Evolutionary conservation across 805 yeast genomes (phyloP).

Genomic region (Saccharomyces kudriavzevii): DNA sequence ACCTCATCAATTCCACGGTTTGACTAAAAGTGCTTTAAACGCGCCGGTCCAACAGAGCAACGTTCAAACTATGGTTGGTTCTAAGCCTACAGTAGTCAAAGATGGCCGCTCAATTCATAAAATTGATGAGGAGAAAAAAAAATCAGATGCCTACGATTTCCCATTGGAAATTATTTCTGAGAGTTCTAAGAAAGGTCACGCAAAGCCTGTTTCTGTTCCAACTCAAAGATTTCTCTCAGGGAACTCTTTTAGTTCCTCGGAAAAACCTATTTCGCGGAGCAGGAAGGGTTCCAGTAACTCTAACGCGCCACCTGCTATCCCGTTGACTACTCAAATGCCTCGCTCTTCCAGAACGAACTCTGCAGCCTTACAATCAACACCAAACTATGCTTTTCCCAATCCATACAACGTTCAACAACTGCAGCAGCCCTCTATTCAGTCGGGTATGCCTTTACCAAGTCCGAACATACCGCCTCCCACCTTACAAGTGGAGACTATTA

Average conservation of each 20-base stretch:
- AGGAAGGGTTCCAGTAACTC: background rate
- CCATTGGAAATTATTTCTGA: conserved; percentile 48
- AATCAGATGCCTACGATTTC: conserved; percentile 72
- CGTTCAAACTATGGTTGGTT: background rate
- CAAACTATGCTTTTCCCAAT: conserved; percentile 1
- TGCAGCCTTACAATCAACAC: background rate
- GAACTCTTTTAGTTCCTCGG: conserved; percentile 1
- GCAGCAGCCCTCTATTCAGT: conserved; percentile 1
- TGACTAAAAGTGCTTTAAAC: background rate
- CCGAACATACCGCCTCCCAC: conserved; percentile 3
- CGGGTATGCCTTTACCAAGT: conserved; percentile 9
- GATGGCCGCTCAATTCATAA: conserved; percentile 18
- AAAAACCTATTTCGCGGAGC: background rate
- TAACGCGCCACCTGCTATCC: background rate
- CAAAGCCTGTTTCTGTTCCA: conserved; percentile 32
- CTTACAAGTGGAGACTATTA: background rate
- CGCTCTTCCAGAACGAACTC: conserved; percentile 2
- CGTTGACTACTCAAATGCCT: background rate
- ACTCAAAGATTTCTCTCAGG: conserved; percentile 14
- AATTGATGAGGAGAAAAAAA: conserved; percentile 43
- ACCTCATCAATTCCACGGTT: conserved; percentile 9
- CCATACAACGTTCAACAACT: conserved; percentile 5
- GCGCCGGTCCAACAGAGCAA: background rate
- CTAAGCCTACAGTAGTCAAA: background rate
- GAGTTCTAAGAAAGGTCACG: conserved; percentile 30